phyloP scores from a whole-genome alignment of 306 rosid genomes.

The Fragaria ananassa region DNA sequence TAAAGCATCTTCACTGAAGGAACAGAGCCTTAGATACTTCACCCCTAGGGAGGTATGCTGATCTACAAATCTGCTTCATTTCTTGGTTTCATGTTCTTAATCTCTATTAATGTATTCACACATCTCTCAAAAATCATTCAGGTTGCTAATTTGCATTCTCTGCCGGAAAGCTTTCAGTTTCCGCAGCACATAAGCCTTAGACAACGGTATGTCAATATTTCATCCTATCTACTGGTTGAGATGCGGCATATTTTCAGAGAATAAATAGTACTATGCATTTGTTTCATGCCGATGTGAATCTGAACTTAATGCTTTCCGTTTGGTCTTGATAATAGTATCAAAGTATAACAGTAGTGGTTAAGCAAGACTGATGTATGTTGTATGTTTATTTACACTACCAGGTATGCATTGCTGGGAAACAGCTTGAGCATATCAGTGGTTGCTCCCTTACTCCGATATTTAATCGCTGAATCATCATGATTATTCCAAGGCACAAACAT shows the following conservation, averaged over 20 bases:
- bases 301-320: not conserved
- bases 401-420: slow-evolving; percentile 88
- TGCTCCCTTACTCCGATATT: slow-evolving; percentile 70
- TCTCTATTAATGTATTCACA: not conserved
- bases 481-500: slow-evolving; percentile 1
- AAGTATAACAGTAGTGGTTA: not conserved
- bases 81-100: slow-evolving; percentile 6
- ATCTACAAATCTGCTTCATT: slow-evolving; percentile 15
- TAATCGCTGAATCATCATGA: slow-evolving; percentile 48
- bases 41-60: slow-evolving; percentile 82
- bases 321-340: not conserved
- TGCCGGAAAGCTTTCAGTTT: slow-evolving; percentile 74
- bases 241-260: not conserved
- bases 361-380: slow-evolving; percentile 1
- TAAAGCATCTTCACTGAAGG: slow-evolving; percentile 59
- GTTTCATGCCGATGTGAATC: not conserved
- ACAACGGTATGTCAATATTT: slow-evolving; percentile 58
- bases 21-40: slow-evolving; percentile 74
- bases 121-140: slow-evolving; percentile 23
- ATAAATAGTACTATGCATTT: not conserved
- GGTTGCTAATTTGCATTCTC: slow-evolving; percentile 89
- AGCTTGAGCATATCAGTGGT: slow-evolving; percentile 84
- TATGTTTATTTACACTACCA: slow-evolving; percentile 29
- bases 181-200: slow-evolving; percentile 74
- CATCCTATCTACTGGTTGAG: not conserved